Conservation (phyloP, 176 grass and related monocot species). For the Carex parvula region DNA sequence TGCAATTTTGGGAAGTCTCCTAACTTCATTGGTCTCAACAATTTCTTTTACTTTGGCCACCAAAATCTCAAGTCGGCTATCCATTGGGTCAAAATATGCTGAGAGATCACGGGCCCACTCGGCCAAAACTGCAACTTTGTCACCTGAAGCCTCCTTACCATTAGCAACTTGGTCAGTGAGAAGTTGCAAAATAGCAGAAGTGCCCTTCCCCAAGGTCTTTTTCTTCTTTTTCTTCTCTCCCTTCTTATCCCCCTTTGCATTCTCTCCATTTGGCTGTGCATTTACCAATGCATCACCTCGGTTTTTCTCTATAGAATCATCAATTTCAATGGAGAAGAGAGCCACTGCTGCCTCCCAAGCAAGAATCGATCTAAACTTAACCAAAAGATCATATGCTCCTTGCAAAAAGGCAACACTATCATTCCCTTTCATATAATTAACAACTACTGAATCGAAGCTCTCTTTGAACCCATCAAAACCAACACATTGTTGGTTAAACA, state of each 20-base stretch:
- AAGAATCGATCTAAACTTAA: slow-evolving; percentile 74
- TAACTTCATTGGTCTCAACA: slow-evolving; percentile 97
- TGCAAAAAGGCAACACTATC: slow-evolving; percentile 38
- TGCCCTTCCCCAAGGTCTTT: slow-evolving; percentile 88
- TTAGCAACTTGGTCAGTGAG: slow-evolving; percentile 48
- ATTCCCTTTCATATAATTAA: slow-evolving; percentile 30
- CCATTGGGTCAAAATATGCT: slow-evolving; percentile 68
- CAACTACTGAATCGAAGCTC: slow-evolving; percentile 35
- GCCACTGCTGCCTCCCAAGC: slow-evolving; percentile 85
- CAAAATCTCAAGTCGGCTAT: slow-evolving; percentile 44
- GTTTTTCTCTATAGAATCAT: slow-evolving; percentile 80
- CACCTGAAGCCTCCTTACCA: slow-evolving; percentile 27
- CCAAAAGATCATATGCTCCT: slow-evolving; percentile 50
- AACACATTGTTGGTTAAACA: slow-evolving; percentile 13
- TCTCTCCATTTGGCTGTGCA: slow-evolving; percentile 29
- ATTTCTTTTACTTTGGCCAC: slow-evolving; percentile 79
- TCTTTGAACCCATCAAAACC: slow-evolving; percentile 35
- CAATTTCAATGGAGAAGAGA: slow-evolving; percentile 60
- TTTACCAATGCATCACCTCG: slow-evolving; percentile 26
- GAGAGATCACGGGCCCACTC: slow-evolving; percentile 49
- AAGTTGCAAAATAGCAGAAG: slow-evolving; percentile 54
- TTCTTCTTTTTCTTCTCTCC: slow-evolving; percentile 72
- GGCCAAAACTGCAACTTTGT: slow-evolving; percentile 35
- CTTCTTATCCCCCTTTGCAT: slow-evolving; percentile 66
- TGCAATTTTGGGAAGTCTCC: slow-evolving; percentile 96